These are phyloP conservation scores for Sugiyamaella castrensis DNA, from an alignment of 1,139 yeast species.

Conservation along the genomic window DNA sequence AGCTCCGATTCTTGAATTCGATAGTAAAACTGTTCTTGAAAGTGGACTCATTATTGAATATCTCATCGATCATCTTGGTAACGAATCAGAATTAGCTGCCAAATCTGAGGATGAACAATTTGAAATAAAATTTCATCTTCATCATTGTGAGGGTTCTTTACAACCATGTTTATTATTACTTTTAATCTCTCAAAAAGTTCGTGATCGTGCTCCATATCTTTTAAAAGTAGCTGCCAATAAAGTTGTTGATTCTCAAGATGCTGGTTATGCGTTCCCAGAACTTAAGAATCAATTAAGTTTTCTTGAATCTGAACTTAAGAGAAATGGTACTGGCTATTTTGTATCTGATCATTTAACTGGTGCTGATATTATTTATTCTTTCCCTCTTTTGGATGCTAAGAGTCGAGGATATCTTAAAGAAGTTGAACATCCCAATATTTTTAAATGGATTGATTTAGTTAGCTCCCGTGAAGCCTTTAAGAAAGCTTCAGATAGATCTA, in stretches of 20 bases:
- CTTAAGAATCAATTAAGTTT: slow-evolving; percentile 26
- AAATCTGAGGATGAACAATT: slow-evolving; percentile 37
- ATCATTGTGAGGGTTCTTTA: slow-evolving; percentile 57
- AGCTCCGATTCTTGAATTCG: slow-evolving; percentile 52
- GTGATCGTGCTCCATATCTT: slow-evolving; percentile 47
- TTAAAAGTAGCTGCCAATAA: slow-evolving; percentile 42
- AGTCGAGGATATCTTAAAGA: slow-evolving; percentile 10
- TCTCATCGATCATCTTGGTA: slow-evolving; percentile 48
- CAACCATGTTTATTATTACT: slow-evolving; percentile 48
- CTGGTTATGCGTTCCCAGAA: slow-evolving; percentile 24
- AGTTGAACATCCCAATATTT: slow-evolving; percentile 26
- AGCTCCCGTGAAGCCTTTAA: slow-evolving; percentile 20
- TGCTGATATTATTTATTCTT: slow-evolving; percentile 52
- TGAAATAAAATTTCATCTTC: slow-evolving; percentile 50
- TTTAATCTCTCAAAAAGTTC: slow-evolving; percentile 37
- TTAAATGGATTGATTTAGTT: slow-evolving; percentile 24
- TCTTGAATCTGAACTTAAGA: slow-evolving; percentile 42
- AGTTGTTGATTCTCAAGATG: slow-evolving; percentile 11
- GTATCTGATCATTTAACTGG: slow-evolving; percentile 55
- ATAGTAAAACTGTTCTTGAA: slow-evolving; percentile 40
- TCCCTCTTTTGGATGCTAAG: slow-evolving; percentile 43
- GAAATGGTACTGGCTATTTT: slow-evolving; percentile 50
- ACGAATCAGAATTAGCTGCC: slow-evolving; percentile 31
- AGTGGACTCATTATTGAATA: slow-evolving; percentile 50
- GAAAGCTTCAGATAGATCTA: slow-evolving; percentile 15